These are phyloP conservation scores for Hygrophila difformis DNA, from an alignment of 257 asterid species.

Conservation along the genomic window DNA sequence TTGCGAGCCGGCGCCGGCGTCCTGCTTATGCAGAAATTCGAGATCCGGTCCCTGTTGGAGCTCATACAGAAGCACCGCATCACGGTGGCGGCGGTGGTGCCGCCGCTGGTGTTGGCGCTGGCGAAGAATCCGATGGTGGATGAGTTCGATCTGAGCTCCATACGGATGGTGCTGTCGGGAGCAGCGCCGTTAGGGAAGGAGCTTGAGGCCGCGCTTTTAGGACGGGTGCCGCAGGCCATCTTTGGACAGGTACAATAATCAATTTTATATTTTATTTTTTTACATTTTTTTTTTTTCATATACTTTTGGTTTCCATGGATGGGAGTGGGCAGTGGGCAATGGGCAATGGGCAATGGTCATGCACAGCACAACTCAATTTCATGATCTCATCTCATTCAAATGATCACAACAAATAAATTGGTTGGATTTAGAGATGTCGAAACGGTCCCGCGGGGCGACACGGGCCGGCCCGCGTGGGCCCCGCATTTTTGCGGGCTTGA, in stretches of 20 bases:
- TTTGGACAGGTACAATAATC: slow-evolving; percentile 78
- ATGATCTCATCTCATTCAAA: too few relatives aligned
- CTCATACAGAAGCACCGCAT: slow-evolving; percentile 56
- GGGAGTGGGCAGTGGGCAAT: too few relatives aligned
- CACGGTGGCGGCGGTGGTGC: slow-evolving; percentile 86
- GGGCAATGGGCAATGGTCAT: too few relatives aligned
- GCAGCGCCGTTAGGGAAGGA: slow-evolving; percentile 94
- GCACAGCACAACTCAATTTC: too few relatives aligned
- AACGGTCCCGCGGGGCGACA: too few relatives aligned
- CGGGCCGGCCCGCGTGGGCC: too few relatives aligned
- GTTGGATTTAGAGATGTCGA: too few relatives aligned
- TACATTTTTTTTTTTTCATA: too few relatives aligned
- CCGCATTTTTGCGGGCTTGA: too few relatives aligned
- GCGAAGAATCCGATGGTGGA: slow-evolving; percentile 78
- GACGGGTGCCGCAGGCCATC: slow-evolving; percentile 66
- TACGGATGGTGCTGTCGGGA: slow-evolving; percentile 63
- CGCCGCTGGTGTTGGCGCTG: slow-evolving; percentile 75
- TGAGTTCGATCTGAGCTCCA: slow-evolving; percentile 56
- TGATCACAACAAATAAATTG: too few relatives aligned
- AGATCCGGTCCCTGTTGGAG: slow-evolving; percentile 50
- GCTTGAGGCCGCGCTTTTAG: slow-evolving; percentile 52
- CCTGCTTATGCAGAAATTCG: slow-evolving; percentile 65
- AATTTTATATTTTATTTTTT: too few relatives aligned
- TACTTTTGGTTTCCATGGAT: too few relatives aligned
- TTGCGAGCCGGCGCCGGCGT: slow-evolving; percentile 65